Conservation (phyloP, 2,329 filamentous ascomycete genomes). For the Byssoonygena ceratinophila region DNA sequence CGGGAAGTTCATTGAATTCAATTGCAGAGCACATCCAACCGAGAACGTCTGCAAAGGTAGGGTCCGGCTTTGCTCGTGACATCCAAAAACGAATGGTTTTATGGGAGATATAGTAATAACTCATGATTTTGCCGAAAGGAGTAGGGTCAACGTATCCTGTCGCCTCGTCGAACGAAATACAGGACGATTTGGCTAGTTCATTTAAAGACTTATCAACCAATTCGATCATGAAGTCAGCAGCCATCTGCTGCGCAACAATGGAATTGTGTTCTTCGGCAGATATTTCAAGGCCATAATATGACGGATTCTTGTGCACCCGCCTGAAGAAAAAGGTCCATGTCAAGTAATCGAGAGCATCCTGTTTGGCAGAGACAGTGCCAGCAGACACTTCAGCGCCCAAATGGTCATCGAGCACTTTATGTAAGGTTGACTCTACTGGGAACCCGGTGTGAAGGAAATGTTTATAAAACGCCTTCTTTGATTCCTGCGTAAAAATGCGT, state of each 20-base stretch:
- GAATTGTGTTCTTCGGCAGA: constrained; percentile 86
- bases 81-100: constrained; percentile 82
- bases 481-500: constrained; percentile 90
- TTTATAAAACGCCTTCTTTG: constrained; percentile 99
- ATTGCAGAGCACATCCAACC: constrained; percentile 88
- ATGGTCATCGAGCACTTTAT: constrained; percentile 96
- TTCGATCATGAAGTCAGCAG: constrained; percentile 88
- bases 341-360: constrained; percentile 92
- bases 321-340: constrained; percentile 99
- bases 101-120: constrained; percentile 96
- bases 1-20: constrained; percentile 94
- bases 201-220: constrained; percentile 78
- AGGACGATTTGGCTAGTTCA: constrained; percentile 74
- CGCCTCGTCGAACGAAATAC: constrained; percentile 62
- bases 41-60: constrained; percentile 69
- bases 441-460: constrained; percentile 98
- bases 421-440: constrained; percentile 88
- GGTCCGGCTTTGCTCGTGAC: constrained; percentile 61
- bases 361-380: constrained; percentile 83
- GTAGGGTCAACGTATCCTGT: constrained; percentile 87
- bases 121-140: constrained; percentile 94
- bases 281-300: constrained; percentile 93
- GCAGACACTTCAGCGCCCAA: constrained; percentile 88
- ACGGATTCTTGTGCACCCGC: constrained; percentile 92
- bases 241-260: constrained; percentile 69